Conservation (phyloP, 2,329 filamentous ascomycete genomes). For the Penicillium frequentans region DNA sequence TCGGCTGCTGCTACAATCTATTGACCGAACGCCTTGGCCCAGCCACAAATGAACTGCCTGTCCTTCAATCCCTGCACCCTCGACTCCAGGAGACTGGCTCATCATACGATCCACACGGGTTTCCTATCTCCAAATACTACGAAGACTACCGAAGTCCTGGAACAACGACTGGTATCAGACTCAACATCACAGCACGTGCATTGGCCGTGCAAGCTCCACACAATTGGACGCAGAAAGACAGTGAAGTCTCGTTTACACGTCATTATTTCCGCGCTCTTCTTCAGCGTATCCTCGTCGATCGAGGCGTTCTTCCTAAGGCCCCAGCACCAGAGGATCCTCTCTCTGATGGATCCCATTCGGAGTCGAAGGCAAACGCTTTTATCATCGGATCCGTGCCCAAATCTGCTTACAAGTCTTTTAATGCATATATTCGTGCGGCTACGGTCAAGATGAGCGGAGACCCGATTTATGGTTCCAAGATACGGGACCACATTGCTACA, state of each 20-base stretch:
- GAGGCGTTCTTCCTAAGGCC: conserved; percentile 68
- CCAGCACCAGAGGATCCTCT: conserved; percentile 25
- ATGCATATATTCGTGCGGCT: conserved; percentile 76
- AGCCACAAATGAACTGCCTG: conserved; percentile 79
- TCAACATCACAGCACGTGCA: conserved; percentile 96
- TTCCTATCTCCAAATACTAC: conserved; percentile 81
- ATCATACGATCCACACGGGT: conserved; percentile 81
- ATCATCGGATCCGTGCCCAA: conserved; percentile 86
- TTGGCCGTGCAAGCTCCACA: conserved; percentile 95
- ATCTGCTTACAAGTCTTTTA: conserved; percentile 72
- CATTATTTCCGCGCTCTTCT: conserved; percentile 91
- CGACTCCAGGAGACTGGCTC: conserved; percentile 67
- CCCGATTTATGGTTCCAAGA: conserved; percentile 58
- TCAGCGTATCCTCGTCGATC: conserved; percentile 89
- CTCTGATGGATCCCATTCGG: conserved; percentile 20
- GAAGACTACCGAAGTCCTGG: conserved; percentile 53
- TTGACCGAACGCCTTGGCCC: conserved; percentile 86
- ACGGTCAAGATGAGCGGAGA: conserved; percentile 70
- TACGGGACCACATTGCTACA: conserved; percentile 64
- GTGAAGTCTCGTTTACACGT: conserved; percentile 82
- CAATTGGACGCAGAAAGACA: conserved; percentile 84
- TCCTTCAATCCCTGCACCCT: conserved; percentile 71
- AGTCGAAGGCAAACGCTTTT: conserved; percentile 48
- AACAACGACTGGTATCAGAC: conserved; percentile 65
- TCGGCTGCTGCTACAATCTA: conserved; percentile 98